Evolutionary conservation across 1,284 basidiomycete genomes (phyloP), one percentile per base, ranked within the genome.

Genomic region (Xanthoconium separans): DNA sequence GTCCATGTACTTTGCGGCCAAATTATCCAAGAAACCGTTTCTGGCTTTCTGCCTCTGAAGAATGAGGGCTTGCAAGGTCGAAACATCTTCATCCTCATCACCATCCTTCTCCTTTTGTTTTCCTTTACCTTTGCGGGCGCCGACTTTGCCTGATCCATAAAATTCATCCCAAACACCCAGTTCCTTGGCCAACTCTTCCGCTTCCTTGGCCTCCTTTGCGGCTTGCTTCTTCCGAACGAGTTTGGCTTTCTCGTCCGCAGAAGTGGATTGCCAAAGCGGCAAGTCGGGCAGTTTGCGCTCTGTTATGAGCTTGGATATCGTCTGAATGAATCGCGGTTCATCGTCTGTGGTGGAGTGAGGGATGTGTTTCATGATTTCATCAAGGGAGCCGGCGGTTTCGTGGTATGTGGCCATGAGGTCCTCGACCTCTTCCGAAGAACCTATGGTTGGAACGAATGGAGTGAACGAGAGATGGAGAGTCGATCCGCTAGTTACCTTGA

Each of bases 131-230:
- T 82, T 83, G 55, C 85, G 77, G 44, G 82, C 75, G 15, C 85
- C 84, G 18, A 81, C 75, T 72, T 88, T 89, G 6, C 89, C 93
- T 56, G 75, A 83, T 2, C 93, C 94, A 66, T 91, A 97, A 65
- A 98, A 95, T 68, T 97, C 93, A 55, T 97, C 94, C 89, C 93
- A 95, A 9, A 97, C 90, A 12, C 93, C 95, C 16, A 98, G 74
- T 62, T 95, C 92, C 63, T 86, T 91, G 1, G 95, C 94, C 22
- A 89, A 73, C 44, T 83, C 77, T 69, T 97, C 95, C 1, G 95
- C 95, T 65, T 96, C 92, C 49, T 76, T 75, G 0, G 92, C 91
- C 70, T 95, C 93, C 67, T 85, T 86, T 58, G 84, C 79, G 1
- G 86, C 82, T 63, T 85, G 82, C 69, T 89, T 90, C 73, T 80